Conservation (phyloP, 2,329 filamentous ascomycete genomes). For the Clarireedia hainanense region DNA sequence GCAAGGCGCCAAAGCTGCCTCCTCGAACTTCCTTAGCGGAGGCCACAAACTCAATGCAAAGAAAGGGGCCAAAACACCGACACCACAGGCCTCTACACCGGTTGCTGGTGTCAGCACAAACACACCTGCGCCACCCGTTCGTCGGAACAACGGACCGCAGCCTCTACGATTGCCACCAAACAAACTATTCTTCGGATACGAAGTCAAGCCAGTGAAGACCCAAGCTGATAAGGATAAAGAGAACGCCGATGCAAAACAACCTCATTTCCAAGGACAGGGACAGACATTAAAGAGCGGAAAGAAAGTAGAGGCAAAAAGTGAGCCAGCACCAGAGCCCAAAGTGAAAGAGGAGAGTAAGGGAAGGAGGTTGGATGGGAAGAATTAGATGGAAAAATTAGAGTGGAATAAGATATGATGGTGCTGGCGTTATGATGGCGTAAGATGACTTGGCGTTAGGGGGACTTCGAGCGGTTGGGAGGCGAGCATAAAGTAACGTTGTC, state of each 20-base stretch:
- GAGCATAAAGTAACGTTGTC: neutral
- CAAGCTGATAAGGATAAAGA: conserved; percentile 63
- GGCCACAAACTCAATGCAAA: conserved; percentile 80
- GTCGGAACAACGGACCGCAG: conserved; percentile 69
- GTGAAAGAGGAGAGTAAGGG: conserved; percentile 11
- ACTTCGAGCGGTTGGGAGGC: neutral
- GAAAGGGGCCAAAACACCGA: conserved; percentile 68
- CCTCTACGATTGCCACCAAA: conserved; percentile 77
- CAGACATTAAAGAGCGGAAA: conserved; percentile 70
- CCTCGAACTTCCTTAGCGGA: conserved; percentile 71
- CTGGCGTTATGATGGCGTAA: neutral
- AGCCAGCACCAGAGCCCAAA: conserved; percentile 13
- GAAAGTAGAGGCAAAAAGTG: conserved; percentile 36
- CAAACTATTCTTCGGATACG: conserved; percentile 95
- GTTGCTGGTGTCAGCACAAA: conserved; percentile 47
- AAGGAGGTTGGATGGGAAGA: conserved; percentile 18
- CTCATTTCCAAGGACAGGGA: conserved; percentile 77
- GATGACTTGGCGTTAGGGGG: neutral
- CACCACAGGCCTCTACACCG: conserved; percentile 67
- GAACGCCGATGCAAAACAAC: conserved; percentile 54
- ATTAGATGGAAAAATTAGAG: neutral
- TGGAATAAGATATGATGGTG: neutral
- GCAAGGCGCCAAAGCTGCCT: conserved; percentile 51
- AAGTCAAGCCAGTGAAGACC: conserved; percentile 80
- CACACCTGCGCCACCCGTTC: conserved; percentile 23